Percentiles rank a stretch among this genome's conserved stretches.
phyloP scores from a whole-genome alignment of 148 eudicot genomes.

The Arbutus unedo region DNA sequence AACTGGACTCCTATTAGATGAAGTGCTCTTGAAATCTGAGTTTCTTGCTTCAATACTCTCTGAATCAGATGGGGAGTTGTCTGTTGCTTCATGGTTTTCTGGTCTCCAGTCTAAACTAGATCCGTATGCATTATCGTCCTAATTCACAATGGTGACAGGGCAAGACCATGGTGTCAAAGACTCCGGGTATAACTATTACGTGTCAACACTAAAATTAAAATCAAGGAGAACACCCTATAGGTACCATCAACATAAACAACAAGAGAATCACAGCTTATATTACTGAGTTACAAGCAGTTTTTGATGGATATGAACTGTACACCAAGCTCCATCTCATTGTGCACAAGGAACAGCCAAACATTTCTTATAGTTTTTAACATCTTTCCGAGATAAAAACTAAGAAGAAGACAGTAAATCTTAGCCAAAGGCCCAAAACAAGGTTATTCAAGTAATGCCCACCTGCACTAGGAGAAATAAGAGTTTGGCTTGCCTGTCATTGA shows the following conservation, averaged over 20 bases:
- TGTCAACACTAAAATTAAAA: not conserved
- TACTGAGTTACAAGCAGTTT: not conserved
- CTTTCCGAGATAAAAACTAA: not conserved
- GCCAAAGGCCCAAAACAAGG: not conserved
- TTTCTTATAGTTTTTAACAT: not conserved
- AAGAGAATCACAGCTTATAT: not conserved
- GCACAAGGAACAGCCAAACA: constrained; percentile 3
- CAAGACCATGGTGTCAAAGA: constrained; percentile 14
- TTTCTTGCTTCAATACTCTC: constrained; percentile 59
- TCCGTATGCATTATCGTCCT: constrained; percentile 36
- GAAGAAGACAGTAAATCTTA: not conserved
- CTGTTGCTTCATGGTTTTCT: constrained; percentile 43
- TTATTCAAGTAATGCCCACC: not conserved
- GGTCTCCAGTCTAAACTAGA: constrained; percentile 40
- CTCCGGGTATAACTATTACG: not conserved
- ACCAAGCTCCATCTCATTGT: not conserved
- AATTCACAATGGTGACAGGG: constrained; percentile 13
- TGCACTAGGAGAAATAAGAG: not conserved
- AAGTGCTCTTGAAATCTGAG: constrained; percentile 32
- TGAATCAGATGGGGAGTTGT: constrained; percentile 57
- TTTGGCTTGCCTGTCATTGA: not conserved
- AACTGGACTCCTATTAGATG: constrained; percentile 37
- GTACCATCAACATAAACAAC: not conserved
- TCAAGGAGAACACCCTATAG: not conserved
- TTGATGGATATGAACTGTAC: not conserved